Percentiles rank a stretch among this genome's conserved stretches.
phyloP scores from a whole-genome alignment of 1,284 basidiomycete species.

The Apiotrichum laibachii region DNA sequence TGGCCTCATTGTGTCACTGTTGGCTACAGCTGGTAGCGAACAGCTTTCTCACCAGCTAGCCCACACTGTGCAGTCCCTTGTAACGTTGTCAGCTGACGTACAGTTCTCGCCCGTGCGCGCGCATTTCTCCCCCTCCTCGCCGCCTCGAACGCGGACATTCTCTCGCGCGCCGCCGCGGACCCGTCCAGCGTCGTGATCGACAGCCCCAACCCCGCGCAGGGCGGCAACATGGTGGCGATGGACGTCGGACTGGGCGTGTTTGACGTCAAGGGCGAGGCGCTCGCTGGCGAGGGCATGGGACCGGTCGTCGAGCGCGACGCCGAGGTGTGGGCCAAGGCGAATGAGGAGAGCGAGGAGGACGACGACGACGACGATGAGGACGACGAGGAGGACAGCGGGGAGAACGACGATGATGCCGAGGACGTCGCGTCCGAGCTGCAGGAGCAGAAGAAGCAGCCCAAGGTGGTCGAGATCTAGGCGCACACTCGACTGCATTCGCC shows the following conservation, averaged over 20 bases:
- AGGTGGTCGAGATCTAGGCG: background rate
- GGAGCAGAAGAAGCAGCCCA: background rate
- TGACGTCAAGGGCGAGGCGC: constrained; percentile 27
- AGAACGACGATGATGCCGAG: constrained; percentile 1
- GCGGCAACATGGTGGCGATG: constrained; percentile 12
- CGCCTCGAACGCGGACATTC: constrained; percentile 34
- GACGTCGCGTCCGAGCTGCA: constrained; percentile 1
- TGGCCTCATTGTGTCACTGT: background rate
- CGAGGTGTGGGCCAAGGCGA: constrained; percentile 4
- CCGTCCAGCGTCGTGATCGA: constrained; percentile 33
- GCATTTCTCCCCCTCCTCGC: constrained; percentile 42
- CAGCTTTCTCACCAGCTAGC: background rate
- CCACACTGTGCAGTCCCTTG: too few species aligned
- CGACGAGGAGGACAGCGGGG: constrained; percentile 7
- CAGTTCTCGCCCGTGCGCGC: constrained; percentile 37
- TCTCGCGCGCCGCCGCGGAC: constrained; percentile 23
- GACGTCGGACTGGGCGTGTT: constrained; percentile 46
- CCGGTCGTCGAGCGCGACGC: constrained; percentile 28
- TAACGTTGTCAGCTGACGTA: background rate
- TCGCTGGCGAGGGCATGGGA: constrained; percentile 8
- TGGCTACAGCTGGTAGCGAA: too few species aligned
- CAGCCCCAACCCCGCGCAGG: background rate
- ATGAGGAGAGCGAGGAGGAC: constrained; percentile 12
- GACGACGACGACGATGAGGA: constrained; percentile 9
- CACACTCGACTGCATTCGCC: background rate